Conservation (phyloP, 805 yeast species). For the Phaffomyces thermotolerans region DNA sequence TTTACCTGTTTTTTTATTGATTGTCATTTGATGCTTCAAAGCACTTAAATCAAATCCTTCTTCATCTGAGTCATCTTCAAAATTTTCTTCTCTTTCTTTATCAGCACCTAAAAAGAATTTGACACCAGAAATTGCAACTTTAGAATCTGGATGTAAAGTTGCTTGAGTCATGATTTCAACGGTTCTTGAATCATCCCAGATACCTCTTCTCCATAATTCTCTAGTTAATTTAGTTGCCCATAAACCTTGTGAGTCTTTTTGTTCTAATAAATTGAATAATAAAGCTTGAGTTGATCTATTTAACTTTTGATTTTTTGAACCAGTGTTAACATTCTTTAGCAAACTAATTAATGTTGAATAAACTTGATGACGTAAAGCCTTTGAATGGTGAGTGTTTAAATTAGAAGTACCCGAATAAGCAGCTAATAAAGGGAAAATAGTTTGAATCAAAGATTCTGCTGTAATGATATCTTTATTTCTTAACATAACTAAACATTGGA, state of each 20-base stretch:
- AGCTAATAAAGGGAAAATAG: slow-evolving; percentile 77
- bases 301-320: slow-evolving; percentile 83
- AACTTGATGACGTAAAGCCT: slow-evolving; percentile 73
- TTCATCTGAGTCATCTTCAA: slow-evolving; percentile 62
- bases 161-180: slow-evolving; percentile 98
- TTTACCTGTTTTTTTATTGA: slow-evolving; percentile 76
- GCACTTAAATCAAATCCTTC: slow-evolving; percentile 70
- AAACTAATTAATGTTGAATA: slow-evolving; percentile 73
- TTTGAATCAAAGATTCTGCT: slow-evolving; percentile 76
- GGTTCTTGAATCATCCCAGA: slow-evolving; percentile 96
- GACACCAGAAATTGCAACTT: slow-evolving; percentile 86
- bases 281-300: slow-evolving; percentile 89
- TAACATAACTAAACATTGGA: slow-evolving; percentile 83
- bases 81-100: slow-evolving; percentile 80
- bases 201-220: slow-evolving; percentile 95
- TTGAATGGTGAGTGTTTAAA: slow-evolving; percentile 55
- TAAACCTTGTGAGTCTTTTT: slow-evolving; percentile 74
- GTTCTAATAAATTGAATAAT: slow-evolving; percentile 76
- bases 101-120: slow-evolving; percentile 92
- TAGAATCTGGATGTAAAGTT: slow-evolving; percentile 76
- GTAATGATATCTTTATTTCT: slow-evolving; percentile 76
- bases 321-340: slow-evolving; percentile 76
- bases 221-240: slow-evolving; percentile 96
- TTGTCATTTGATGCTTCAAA: slow-evolving; percentile 71
- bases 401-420: slow-evolving; percentile 51